phyloP scores from a whole-genome alignment of 2,329 filamentous ascomycete species.

The Knoxdaviesia capensis region DNA sequence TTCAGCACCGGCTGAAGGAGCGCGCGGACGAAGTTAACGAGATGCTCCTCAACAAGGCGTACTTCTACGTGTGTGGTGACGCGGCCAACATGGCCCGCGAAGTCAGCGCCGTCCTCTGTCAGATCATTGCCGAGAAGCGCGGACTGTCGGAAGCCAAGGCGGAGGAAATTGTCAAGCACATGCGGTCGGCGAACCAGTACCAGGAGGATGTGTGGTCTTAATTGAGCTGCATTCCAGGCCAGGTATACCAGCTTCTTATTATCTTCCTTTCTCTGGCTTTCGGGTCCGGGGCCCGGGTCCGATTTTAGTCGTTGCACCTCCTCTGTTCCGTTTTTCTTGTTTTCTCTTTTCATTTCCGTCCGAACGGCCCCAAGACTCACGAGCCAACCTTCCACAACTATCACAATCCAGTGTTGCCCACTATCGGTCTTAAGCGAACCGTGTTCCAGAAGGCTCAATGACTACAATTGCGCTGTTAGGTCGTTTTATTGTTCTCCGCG shows the following conservation, averaged over 20 bases:
- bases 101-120: conserved; percentile 68
- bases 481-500: too few relatives aligned
- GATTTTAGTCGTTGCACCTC: not conserved
- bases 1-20: conserved; percentile 82
- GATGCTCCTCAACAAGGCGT: conserved; percentile 67
- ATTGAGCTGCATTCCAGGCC: conserved; percentile 6
- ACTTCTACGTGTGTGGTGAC: conserved; percentile 96
- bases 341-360: conserved; percentile 5
- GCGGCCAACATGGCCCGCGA: conserved; percentile 93
- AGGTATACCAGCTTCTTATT: not conserved
- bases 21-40: conserved; percentile 69
- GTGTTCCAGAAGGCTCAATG: too few relatives aligned
- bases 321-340: conserved; percentile 4
- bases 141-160: conserved; percentile 69
- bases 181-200: conserved; percentile 89
- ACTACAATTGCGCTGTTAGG: too few relatives aligned
- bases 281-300: too few relatives aligned
- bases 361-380: too few relatives aligned
- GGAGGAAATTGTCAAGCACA: conserved; percentile 91
- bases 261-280: not conserved
- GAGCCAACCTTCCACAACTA: too few relatives aligned
- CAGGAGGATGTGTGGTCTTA: conserved; percentile 67
- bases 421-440: too few relatives aligned
- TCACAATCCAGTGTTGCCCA: too few relatives aligned
- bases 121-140: conserved; percentile 72